Conservation (phyloP, 2,329 filamentous ascomycete genomes). For the Harringtonia aguacate region DNA sequence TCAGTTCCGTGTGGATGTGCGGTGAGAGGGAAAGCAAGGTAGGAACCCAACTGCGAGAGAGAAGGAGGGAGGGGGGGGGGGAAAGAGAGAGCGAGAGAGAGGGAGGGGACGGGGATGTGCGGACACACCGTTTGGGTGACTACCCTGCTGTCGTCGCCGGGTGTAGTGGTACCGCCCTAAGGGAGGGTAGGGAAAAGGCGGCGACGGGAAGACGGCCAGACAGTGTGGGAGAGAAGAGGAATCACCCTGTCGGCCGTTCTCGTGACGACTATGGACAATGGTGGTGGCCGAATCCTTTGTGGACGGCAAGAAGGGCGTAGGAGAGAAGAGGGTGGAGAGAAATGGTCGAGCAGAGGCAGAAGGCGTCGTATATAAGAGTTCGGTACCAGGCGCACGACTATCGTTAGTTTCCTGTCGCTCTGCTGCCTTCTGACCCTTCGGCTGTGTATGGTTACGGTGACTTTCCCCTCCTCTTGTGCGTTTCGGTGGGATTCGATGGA, state of each 20-base stretch:
- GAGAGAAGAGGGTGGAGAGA: not conserved
- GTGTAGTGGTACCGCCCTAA: not conserved
- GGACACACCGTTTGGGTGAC: no score
- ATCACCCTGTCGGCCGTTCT: not conserved
- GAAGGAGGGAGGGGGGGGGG: not conserved
- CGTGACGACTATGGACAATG: not conserved
- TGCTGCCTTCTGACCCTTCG: not conserved
- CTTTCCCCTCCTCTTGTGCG: conserved; percentile 1
- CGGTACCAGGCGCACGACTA: not conserved
- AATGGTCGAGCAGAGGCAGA: not conserved
- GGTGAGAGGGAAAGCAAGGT: not conserved
- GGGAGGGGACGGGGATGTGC: not conserved
- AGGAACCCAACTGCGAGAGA: not conserved
- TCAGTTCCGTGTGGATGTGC: not conserved
- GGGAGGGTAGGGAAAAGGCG: not conserved
- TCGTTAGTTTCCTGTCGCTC: not conserved
- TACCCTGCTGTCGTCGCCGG: no score
- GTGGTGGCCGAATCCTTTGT: not conserved
- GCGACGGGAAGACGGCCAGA: not conserved
- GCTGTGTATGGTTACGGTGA: not conserved
- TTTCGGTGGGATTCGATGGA: conserved; percentile 9
- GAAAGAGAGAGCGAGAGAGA: not conserved
- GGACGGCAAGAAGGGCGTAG: not conserved
- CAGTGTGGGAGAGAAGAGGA: not conserved
- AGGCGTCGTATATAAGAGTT: not conserved